A percentile compares a stretch with the other conserved stretches of the same genome.
These are phyloP conservation scores for Symbiodinium natans DNA, from an alignment of 73 alveolate genomes.

Conservation along the genomic window DNA sequence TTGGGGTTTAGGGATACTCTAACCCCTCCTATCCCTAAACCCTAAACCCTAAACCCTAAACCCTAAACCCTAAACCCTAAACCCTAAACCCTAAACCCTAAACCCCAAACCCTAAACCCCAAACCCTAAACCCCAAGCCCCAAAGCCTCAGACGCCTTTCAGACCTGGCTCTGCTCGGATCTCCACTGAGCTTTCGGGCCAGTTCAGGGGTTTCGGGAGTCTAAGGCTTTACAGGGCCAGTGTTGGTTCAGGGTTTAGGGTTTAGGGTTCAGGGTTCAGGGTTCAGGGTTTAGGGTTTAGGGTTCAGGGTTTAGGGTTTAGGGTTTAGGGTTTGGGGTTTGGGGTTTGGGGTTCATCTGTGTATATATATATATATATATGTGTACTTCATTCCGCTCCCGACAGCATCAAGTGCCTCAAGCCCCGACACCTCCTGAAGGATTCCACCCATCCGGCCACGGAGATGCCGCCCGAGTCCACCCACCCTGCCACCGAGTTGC, in stretches of 20 bases:
- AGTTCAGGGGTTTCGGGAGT: too few relatives aligned
- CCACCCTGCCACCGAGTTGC: background rate
- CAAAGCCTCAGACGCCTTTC: background rate
- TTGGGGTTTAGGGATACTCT: background rate
- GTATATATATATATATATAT: too few relatives aligned
- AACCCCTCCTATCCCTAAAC: background rate
- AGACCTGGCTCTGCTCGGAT: too few relatives aligned
- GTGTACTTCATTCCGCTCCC: too few relatives aligned
- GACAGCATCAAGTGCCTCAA: too few relatives aligned
- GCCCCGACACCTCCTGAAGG: background rate
- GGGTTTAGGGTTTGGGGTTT: background rate
- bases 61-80: background rate
- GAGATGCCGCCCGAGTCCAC: background rate
- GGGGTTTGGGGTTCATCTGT: background rate
- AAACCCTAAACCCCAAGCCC: background rate
- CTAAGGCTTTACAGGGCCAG: too few relatives aligned
- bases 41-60: too few relatives aligned
- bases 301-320: background rate
- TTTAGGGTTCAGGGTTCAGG: too few relatives aligned
- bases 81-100: background rate
- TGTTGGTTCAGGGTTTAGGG: too few relatives aligned
- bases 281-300: background rate
- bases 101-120: background rate
- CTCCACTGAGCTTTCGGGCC: too few relatives aligned
- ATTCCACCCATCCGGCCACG: background rate